Evolutionary conservation across 2,329 filamentous ascomycete genomes (phyloP), one percentile per base, ranked within the genome.

Genomic region (Alternaria conjuncta): DNA sequence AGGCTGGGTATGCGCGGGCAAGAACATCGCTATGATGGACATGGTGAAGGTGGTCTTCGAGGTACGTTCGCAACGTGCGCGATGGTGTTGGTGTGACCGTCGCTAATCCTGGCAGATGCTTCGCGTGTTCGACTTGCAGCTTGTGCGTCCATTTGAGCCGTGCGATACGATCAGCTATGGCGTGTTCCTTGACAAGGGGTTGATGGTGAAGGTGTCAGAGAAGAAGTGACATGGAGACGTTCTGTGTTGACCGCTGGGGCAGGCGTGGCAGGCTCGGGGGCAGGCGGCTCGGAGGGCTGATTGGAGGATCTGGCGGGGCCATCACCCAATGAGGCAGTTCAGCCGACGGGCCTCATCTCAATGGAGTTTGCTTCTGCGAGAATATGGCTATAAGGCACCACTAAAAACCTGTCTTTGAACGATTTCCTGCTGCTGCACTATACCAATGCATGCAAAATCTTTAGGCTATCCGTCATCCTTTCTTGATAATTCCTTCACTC

Each of bases 1-100:
- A n/a, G 18, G 46, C 7, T 58, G 56, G 56, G 46, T 58, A 15
- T 58, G 56, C 25, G 46, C 56, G 2, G 56, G 56, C 12, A 58
- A 58, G 45, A 50, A 20, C n/a, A 50, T 58, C 25, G 56, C 56
- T 10, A 28, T 58, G 30, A 58, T 44, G 46, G 46, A 58, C 11
- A 28, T 58, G 11, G 23, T 26, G 13, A 58, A 58, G 25, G 30
- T 58, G 3, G 26, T 51, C 8, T 58, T 58, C 7, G 56, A 58
- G 56, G 46, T 50, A 50, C 4, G n/a, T 50, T 28, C 46, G 36
- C 25, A 28, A 2, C 26, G n/a, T 50, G 25, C 11, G 2, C 25
- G 26, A 50, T 26, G 25, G 23, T 50, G 13, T 30, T 50, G 15
- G 6, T 15, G 46, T 30, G 10, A 30, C n/a, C 6, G n/a, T 30